Base-by-base conservation (phyloP, 2,329 filamentous ascomycete species). In the Dissoconium aciculare region DNA sequence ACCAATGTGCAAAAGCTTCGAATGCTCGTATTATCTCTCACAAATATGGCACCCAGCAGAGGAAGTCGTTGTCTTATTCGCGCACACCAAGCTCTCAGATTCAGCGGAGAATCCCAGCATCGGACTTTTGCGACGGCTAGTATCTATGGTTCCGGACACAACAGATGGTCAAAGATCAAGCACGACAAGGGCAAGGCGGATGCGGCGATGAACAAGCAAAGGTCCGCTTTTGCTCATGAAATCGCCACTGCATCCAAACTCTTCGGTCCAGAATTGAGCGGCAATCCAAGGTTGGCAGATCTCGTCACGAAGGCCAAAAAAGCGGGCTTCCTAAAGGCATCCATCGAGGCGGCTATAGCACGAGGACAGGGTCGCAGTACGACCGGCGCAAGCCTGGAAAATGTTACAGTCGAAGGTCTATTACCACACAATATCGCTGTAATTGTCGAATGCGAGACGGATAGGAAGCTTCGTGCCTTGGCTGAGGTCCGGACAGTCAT, bases 151-250 rank as follows among this genome's bases (percentile, higher is more conserved):
- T 75, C 78, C 14, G 84, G 84, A 10, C 84, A 93, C 59, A 93
- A 78, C 56, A 79, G 84, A 53, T 98, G 89, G 89, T 84, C 83
- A 35, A 92, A 89, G 50, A 95, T 94, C 59, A 81, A 78, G 51
- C 89, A 95, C 56, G 83, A 89, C 55, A 98, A 98, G 57, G 84
- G 78, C 30, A 81, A 77, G 38, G 78, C 76, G 35, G 89, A 98
- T 55, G 68, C 67, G 36, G 75, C 76, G 45, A 93, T 85, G 57
- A 82, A 74, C 56, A 68, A 67, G 26, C 66, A 76, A 44, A 75
- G 84, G 16, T 70, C 67, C 27, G 55, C 65, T 26, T 69, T 91
- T 45, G 67, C 76, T 13, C 75, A 80, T 43, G 71, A 78, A 37
- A 77, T 95, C 34, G 70, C 75, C 29, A 67, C 76, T 38, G 76